Conservation (phyloP, 371 early-diverging fungal species). For the Coemansia sp. region DNA sequence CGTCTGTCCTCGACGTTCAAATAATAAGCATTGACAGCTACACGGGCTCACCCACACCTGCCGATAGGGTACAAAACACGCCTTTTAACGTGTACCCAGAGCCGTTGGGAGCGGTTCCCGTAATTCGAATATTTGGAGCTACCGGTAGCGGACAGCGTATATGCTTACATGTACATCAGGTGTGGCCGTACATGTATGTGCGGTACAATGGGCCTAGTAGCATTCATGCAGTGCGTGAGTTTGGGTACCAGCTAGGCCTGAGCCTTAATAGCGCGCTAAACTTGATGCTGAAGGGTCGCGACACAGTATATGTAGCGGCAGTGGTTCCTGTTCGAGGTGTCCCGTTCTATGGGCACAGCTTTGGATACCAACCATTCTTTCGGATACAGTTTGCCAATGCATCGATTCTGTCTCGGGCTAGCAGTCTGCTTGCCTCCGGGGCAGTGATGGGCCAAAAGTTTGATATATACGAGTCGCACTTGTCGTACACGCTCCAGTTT, state of each 20-base stretch:
- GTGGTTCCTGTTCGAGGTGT: conserved; percentile 72
- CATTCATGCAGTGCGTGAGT: conserved; percentile 45
- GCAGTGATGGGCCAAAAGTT: conserved; percentile 65
- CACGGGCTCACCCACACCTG: conserved; percentile 58
- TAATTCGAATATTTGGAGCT: conserved; percentile 79
- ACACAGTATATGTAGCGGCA: conserved; percentile 63
- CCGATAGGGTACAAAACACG: conserved; percentile 56
- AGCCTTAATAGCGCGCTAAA: conserved; percentile 73
- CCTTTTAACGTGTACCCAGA: conserved; percentile 29
- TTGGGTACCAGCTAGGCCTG: conserved; percentile 58
- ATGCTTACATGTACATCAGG: conserved; percentile 79
- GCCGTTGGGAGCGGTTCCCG: conserved; percentile 61
- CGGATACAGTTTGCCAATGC: conserved; percentile 76
- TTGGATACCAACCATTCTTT: conserved; percentile 64
- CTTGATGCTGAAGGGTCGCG: conserved; percentile 46
- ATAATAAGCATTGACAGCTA: conserved; percentile 68
- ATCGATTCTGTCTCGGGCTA: conserved; percentile 55
- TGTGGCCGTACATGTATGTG: conserved; percentile 75
- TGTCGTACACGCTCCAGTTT: conserved; percentile 87
- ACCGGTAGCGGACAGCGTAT: conserved; percentile 70
- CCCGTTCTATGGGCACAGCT: conserved; percentile 85
- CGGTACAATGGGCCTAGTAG: conserved; percentile 55
- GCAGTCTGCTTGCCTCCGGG: conserved; percentile 67
- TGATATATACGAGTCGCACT: conserved; percentile 82
- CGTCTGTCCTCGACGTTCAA: conserved; percentile 50